A percentile compares a stretch with the other conserved stretches of the same genome.
Evolutionary conservation across 2,329 filamentous ascomycete species (phyloP).

Genomic region (Cryphonectria naterciae): DNA sequence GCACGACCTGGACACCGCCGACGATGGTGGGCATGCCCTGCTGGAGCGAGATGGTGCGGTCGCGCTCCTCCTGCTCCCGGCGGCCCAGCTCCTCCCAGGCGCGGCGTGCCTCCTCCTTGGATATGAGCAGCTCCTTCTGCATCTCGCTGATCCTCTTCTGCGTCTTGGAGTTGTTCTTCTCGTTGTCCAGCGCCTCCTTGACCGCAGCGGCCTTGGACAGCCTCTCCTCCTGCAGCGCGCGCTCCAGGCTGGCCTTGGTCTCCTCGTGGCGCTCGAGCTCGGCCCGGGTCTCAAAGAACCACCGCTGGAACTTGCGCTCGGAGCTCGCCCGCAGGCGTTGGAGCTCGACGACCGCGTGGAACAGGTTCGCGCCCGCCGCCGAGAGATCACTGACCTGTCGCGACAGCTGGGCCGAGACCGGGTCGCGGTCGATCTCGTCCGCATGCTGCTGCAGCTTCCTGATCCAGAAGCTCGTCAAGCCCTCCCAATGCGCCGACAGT

Average conservation of each 20-base stretch:
- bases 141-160: constrained; percentile 86
- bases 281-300: constrained; percentile 93
- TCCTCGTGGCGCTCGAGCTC: constrained; percentile 88
- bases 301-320: constrained; percentile 95
- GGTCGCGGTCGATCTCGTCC: constrained; percentile 79
- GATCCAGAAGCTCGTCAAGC: constrained; percentile 96
- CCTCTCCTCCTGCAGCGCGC: constrained; percentile 74
- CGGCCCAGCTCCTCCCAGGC: constrained; percentile 97
- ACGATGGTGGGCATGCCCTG: constrained; percentile 87
- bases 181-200: constrained; percentile 66
- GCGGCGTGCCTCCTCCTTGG: constrained; percentile 91
- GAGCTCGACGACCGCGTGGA: constrained; percentile 95
- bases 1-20: constrained; percentile 92
- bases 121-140: constrained; percentile 90
- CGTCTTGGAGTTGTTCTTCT: constrained; percentile 69
- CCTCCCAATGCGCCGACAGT: constrained; percentile 96
- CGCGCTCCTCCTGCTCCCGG: constrained; percentile 89
- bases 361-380: constrained; percentile 92
- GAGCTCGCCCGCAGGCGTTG: constrained; percentile 93
- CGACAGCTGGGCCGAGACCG: constrained; percentile 84
- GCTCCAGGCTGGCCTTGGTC: constrained; percentile 78
- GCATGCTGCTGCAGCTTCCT: constrained; percentile 88
- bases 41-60: constrained; percentile 81
- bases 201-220: constrained; percentile 70
- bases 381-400: constrained; percentile 97